phyloP scores from a whole-genome alignment of 2,329 filamentous ascomycete genomes.

The Graphiopsis chlorocephala region DNA sequence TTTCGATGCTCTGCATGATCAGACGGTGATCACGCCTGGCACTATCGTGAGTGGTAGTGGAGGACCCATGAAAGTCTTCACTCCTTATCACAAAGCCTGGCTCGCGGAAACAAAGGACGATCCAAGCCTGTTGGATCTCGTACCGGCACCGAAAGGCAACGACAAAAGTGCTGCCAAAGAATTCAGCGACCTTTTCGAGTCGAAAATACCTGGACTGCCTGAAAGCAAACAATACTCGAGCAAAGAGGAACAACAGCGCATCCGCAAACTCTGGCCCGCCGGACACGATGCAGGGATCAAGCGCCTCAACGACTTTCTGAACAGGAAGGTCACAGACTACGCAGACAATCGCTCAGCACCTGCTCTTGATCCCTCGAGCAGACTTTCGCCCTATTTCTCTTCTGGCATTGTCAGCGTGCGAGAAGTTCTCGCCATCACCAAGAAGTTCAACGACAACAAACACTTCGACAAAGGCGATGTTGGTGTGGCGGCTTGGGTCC shows the following conservation, averaged over 20 bases:
- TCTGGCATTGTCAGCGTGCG: constrained; percentile 46
- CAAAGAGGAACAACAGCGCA: constrained; percentile 39
- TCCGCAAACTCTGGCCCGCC: constrained; percentile 46
- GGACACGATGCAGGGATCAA: constrained; percentile 43
- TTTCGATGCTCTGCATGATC: constrained; percentile 48
- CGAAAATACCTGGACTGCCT: constrained; percentile 38
- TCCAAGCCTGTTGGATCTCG: constrained; percentile 43
- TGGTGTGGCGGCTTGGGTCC: constrained; percentile 45
- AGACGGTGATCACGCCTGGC: constrained; percentile 49
- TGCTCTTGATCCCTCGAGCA: constrained; percentile 41
- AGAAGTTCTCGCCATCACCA: constrained; percentile 43
- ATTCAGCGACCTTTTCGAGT: constrained; percentile 59
- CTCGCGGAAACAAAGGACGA: constrained; percentile 42
- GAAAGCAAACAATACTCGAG: constrained; percentile 42
- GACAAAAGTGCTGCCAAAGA: constrained; percentile 45
- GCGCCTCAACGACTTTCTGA: constrained; percentile 42
- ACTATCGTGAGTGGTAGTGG: constrained; percentile 42
- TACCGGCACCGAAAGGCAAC: constrained; percentile 42
- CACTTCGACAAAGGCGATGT: constrained; percentile 43
- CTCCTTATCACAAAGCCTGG: constrained; percentile 50
- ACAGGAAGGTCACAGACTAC: constrained; percentile 39
- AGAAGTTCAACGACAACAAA: constrained; percentile 41
- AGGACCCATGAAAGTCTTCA: constrained; percentile 52
- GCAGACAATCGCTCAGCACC: constrained; percentile 43
- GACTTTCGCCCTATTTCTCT: constrained; percentile 47